A percentile compares a stretch with the other conserved stretches of the same genome.
phyloP scores from a whole-genome alignment of 805 yeast species.

The Pichia pseudocactophila region DNA sequence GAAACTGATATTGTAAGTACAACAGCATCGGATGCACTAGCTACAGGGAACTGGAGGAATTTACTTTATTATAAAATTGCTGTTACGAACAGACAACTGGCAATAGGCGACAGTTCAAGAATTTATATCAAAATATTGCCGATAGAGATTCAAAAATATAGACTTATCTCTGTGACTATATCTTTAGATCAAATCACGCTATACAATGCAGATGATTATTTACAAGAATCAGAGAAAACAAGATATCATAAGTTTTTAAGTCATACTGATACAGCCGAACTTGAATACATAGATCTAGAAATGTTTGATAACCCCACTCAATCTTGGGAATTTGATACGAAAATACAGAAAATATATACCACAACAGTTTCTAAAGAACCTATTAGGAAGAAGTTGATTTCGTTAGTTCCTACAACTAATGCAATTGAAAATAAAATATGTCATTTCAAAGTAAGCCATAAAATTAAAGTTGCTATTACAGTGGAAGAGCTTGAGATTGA shows the following conservation, averaged over 20 bases:
- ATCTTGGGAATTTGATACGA: conserved; percentile 3
- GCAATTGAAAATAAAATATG: conserved; percentile 9
- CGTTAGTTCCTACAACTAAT: conserved; percentile 18
- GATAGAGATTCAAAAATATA: conserved; percentile 13
- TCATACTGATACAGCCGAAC: conserved; percentile 14
- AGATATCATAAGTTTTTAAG: conserved; percentile 6
- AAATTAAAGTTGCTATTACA: conserved; percentile 10
- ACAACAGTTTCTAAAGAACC: conserved; percentile 1
- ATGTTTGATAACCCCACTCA: conserved; percentile 5
- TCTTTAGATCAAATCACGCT: conserved; percentile 19
- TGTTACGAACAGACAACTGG: conserved; percentile 14
- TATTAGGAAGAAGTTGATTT: conserved; percentile 1
- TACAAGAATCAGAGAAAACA: not conserved
- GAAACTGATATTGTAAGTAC: not conserved
- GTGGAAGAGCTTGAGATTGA: conserved; percentile 6
- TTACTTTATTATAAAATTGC: conserved; percentile 19
- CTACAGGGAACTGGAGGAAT: conserved; percentile 28
- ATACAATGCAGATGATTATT: conserved; percentile 7
- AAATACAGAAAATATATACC: conserved; percentile 8
- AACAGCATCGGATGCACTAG: conserved; percentile 9
- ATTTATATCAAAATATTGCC: conserved; percentile 21
- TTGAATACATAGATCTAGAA: conserved; percentile 6
- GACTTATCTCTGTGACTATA: conserved; percentile 17
- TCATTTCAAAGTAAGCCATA: conserved; percentile 19
- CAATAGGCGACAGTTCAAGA: conserved; percentile 14